Evolutionary conservation across 176 grass and related monocot species (phyloP).

Genomic region (Aegilops bicornis): DNA sequence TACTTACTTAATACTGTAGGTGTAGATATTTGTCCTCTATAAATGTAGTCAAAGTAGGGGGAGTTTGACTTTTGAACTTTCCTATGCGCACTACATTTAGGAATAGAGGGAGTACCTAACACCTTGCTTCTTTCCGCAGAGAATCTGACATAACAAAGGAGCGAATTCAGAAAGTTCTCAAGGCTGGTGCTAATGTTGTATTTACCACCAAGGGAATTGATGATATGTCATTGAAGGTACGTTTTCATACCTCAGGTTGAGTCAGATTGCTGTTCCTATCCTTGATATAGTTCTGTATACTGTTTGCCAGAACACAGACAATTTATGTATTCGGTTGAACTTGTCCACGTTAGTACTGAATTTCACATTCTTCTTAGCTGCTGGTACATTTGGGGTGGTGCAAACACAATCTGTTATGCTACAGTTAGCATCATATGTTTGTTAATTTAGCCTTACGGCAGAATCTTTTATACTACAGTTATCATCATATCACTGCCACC

Average conservation of each 20-base stretch:
- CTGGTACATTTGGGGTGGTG: background rate
- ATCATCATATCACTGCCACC: background rate
- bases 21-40: too few species aligned
- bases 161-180: slow-evolving; percentile 80
- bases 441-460: background rate
- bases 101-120: too few species aligned
- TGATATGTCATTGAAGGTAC: slow-evolving; percentile 90
- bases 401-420: background rate
- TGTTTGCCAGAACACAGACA: background rate
- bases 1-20: too few species aligned
- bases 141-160: slow-evolving; percentile 94
- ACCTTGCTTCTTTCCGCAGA: slow-evolving; percentile 34
- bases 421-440: background rate
- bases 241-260: slow-evolving; percentile 2
- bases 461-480: background rate
- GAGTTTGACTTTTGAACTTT: too few species aligned
- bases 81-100: too few species aligned
- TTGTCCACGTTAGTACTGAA: background rate
- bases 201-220: slow-evolving; percentile 95
- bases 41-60: too few species aligned
- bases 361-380: background rate
- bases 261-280: background rate
- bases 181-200: slow-evolving; percentile 85
- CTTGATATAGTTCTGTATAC: background rate
- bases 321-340: background rate